A percentile compares a stretch with the other conserved stretches of the same genome.
Conservation (phyloP, 768 basidiomycete genomes). For the Amanita thiersii region DNA sequence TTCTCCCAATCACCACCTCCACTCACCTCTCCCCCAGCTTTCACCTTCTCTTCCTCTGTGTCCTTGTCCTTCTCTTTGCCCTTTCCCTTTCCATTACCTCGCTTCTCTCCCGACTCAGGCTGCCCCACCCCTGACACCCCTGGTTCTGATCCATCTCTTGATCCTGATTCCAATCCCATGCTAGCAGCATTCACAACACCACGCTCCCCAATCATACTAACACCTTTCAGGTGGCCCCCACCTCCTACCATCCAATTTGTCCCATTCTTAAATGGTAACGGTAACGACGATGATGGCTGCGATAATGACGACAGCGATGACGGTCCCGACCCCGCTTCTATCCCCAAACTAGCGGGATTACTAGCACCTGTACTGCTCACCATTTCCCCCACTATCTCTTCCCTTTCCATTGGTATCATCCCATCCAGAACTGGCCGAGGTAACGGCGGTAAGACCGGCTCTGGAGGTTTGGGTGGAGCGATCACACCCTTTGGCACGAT, state of each 20-base stretch:
- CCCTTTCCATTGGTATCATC: conserved; percentile 12
- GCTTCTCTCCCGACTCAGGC: conserved; percentile 2
- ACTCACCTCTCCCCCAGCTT: neutral
- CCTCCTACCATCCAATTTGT: neutral
- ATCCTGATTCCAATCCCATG: conserved; percentile 6
- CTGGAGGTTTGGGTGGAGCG: neutral
- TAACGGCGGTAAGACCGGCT: conserved; percentile 11
- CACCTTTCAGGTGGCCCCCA: neutral
- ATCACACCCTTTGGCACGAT: conserved; percentile 18
- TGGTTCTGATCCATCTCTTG: neutral
- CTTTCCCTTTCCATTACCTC: neutral
- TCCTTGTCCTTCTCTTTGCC: neutral
- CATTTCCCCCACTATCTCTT: neutral
- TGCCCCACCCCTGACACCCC: conserved; percentile 1
- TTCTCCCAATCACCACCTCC: conserved; percentile 5
- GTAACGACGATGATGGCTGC: neutral
- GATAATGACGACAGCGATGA: too few relatives aligned
- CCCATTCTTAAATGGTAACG: neutral
- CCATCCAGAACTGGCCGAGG: conserved; percentile 9
- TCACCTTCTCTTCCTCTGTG: neutral
- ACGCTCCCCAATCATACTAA: neutral
- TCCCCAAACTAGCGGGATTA: too few relatives aligned
- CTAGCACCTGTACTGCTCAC: neutral
- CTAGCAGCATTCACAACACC: neutral
- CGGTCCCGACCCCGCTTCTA: too few relatives aligned